phyloP scores from a whole-genome alignment of 2,329 filamentous ascomycete species.

The Pseudogymnoascus sp. region DNA sequence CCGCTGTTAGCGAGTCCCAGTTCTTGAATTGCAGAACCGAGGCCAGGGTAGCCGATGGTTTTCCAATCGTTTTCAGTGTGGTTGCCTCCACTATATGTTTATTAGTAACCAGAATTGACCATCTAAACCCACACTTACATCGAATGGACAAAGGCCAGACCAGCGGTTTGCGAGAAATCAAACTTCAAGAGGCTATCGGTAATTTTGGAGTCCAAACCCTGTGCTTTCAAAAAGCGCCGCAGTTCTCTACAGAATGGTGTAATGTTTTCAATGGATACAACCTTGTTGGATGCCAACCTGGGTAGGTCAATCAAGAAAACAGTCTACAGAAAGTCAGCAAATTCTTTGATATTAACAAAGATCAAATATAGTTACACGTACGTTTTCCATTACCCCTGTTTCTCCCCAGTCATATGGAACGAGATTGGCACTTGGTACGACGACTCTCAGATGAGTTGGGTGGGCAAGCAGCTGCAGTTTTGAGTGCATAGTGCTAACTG shows the following conservation, averaged over 20 bases:
- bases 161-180: conserved; percentile 66
- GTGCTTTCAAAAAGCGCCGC: conserved; percentile 58
- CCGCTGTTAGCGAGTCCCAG: conserved; percentile 51
- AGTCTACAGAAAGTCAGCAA: conserved; percentile 38
- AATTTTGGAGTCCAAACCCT: conserved; percentile 55
- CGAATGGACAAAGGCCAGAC: conserved; percentile 75
- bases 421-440: conserved; percentile 80
- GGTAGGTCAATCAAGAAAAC: conserved; percentile 92
- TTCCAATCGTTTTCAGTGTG: conserved; percentile 40
- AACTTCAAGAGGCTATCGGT: conserved; percentile 64
- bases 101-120: background rate
- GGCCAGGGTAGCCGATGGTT: conserved; percentile 63
- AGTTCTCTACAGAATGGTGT: conserved; percentile 63
- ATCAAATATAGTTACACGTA: conserved; percentile 29
- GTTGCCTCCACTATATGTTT: conserved; percentile 41
- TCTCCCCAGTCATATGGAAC: conserved; percentile 86
- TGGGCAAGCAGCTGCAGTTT: conserved; percentile 90
- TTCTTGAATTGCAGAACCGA: conserved; percentile 56
- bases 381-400: conserved; percentile 68
- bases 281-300: conserved; percentile 28
- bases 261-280: conserved; percentile 17
- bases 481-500: conserved; percentile 76
- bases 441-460: conserved; percentile 62
- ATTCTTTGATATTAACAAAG: background rate
- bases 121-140: conserved; percentile 48